Percentiles rank a stretch among this genome's conserved stretches.
These are phyloP conservation scores for Penicillium sp. DNA, from an alignment of 2,329 filamentous ascomycete species.

Conservation along the genomic window DNA sequence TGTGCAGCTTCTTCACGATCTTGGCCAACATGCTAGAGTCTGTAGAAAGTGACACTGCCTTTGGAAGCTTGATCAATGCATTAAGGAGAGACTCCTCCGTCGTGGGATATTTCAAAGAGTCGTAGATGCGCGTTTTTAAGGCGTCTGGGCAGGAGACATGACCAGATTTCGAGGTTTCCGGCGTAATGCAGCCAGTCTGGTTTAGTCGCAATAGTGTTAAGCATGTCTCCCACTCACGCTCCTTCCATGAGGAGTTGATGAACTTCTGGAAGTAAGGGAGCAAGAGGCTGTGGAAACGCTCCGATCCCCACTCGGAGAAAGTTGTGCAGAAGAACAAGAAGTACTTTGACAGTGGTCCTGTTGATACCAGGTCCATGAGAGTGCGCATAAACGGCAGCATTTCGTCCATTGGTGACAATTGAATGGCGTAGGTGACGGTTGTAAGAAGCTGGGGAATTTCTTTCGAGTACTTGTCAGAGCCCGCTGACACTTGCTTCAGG, in stretches of 20 bases:
- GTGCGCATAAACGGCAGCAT: constrained; percentile 64
- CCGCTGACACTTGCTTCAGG: constrained; percentile 40
- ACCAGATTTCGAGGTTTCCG: constrained; percentile 38
- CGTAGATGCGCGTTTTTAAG: constrained; percentile 69
- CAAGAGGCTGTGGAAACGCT: constrained; percentile 73
- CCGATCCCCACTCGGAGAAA: constrained; percentile 66
- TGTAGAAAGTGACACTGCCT: constrained; percentile 51
- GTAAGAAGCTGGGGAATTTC: constrained; percentile 40
- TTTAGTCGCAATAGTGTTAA: constrained; percentile 61
- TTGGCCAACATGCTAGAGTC: constrained; percentile 63
- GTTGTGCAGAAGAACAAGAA: constrained; percentile 84
- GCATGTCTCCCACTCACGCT: constrained; percentile 63
- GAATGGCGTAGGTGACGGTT: constrained; percentile 60
- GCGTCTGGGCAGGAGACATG: constrained; percentile 38
- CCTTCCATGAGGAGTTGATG: constrained; percentile 65
- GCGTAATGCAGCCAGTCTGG: constrained; percentile 48
- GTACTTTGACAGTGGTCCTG: constrained; percentile 60
- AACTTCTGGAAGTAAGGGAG: constrained; percentile 81
- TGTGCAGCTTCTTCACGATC: constrained; percentile 60
- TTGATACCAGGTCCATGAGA: constrained; percentile 61
- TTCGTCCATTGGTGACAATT: constrained; percentile 71
- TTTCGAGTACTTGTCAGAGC: constrained; percentile 21
- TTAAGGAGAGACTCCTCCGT: constrained; percentile 64
- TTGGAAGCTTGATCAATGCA: constrained; percentile 59
- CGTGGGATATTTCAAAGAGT: constrained; percentile 56